Evolutionary conservation across 2,329 filamentous ascomycete species (phyloP), one percentile per base, ranked within the genome.

Genomic region (Basipetospora chlamydospora): DNA sequence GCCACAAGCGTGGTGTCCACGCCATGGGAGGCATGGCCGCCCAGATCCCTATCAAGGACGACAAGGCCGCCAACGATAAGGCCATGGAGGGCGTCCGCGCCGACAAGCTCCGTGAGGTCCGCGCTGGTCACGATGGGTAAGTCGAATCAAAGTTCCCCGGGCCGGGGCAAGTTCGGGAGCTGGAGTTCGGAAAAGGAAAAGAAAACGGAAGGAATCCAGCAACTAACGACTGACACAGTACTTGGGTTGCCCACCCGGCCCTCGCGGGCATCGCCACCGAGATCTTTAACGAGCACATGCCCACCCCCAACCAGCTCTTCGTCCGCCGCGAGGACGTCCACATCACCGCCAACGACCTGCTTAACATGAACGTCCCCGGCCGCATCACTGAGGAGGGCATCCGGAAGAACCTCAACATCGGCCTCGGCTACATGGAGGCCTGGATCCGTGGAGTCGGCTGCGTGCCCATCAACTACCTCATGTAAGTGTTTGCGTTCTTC

Each of bases 11-110:
- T 49, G 86, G 87, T 38, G 90, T 96, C n/a, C 90, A 96, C 60
- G 90, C 90, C 45, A 96, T 96, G 90, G 78, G 90, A 48, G 90
- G 90, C 46, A 96, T 98, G 90, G 88, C 88, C 3, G 90, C 90
- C 26, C 90, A 96, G 62, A 98, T 98, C 53, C 90, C 90, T 43
- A 95, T 96, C 69, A 96, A 96, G 70, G 81, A 90, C 56, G 82
- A 96, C 61, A 74, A 78, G 48, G 76, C 72, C 33, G 88, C 87
- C 54, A 95, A 96, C 61, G 86, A 94, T 51, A 79, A 77, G 56
- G 88, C 88, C 46, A 95, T 96, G 87, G 84, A 85, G 45, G 80
- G 75, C 42, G 86, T 98, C 30, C 80, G 85, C 43, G 82, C 84
- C 39, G 90, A 98, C 62, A 98, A 98, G 73, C 73, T 98, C 42